Evolutionary conservation across 805 yeast genomes (phyloP), one percentile per base, ranked within the genome.

Genomic region (Metschnikowia aberdeeniae): DNA sequence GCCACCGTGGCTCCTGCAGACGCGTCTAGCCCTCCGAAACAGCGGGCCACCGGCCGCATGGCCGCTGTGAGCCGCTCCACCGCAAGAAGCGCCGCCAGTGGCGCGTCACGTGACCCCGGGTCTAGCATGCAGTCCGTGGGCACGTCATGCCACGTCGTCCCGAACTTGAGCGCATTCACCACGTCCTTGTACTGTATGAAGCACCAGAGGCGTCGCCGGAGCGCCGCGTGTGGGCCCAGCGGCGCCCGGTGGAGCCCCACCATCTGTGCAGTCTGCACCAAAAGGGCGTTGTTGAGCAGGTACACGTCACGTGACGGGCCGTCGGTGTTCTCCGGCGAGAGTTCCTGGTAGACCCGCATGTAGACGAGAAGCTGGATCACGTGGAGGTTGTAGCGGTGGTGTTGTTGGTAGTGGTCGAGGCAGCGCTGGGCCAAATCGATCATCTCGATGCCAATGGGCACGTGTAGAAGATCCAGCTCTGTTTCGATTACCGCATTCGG

Each of bases 171-270:
- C 5, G 57, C 40, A 27, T 44, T 47, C 27, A 33, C 17, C n/a
- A 47, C 30, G 27, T 54, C 58, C 20, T 45, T 42, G 32, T 34
- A 42, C 38, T 37, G 42, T n/a, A 54, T 36, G 28, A 47, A 43
- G 19, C 40, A 34, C 58, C 58, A 54, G 34, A 54, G 43, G 27
- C 54, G 54, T 30, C 55, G 44, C 22, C 52, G 38, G 26, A 47
- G 29, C 1, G 42, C 33, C n/a, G 52, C 54, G 2, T 34, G 31
- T 33, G 44, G 11, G 26, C 33, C 41, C 13, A 37, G 45, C 8
- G 58, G 58, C 29, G 50, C 56, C 22, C 58, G 37, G 28, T 54
- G 50, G 24, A 54, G 50, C 11, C 55, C 57, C 12, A 49, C 36
- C 20, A 45, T 34, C 35, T 46, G 43, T 1, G 51, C 57, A 50